Evolutionary conservation across 2,329 filamentous ascomycete genomes (phyloP).

Genomic region (Beauveria rudraprayagi): DNA sequence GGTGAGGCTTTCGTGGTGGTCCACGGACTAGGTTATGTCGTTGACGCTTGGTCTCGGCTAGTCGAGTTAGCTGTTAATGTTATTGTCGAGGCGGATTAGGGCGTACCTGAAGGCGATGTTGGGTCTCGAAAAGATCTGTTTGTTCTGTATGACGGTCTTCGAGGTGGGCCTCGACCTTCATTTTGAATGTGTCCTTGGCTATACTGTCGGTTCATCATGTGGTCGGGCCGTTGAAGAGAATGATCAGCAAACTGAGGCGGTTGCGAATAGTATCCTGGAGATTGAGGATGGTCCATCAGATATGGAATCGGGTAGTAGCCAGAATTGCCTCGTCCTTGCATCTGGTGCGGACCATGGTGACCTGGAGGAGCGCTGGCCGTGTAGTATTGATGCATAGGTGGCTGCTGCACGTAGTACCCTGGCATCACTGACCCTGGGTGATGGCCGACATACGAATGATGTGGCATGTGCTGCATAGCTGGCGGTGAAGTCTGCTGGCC

Average conservation of each 20-base stretch:
- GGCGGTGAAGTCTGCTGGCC: slow-evolving; percentile 22
- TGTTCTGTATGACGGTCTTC: not conserved
- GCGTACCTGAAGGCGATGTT: not conserved
- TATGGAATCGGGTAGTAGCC: slow-evolving; percentile 24
- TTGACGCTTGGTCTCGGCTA: not conserved
- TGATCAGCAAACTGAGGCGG: slow-evolving; percentile 25
- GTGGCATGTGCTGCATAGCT: slow-evolving; percentile 24
- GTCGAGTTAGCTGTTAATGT: not conserved
- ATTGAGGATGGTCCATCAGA: slow-evolving; percentile 28
- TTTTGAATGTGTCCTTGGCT: not conserved
- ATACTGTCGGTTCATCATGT: not conserved
- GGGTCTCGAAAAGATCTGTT: not conserved
- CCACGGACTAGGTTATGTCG: slow-evolving; percentile 27
- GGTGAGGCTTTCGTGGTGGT: slow-evolving; percentile 48
- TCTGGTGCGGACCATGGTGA: slow-evolving; percentile 24
- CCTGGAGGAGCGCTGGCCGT: slow-evolving; percentile 24
- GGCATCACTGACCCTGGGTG: slow-evolving; percentile 24
- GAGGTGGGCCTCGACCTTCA: not conserved
- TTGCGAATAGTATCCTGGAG: slow-evolving; percentile 31
- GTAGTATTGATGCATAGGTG: slow-evolving; percentile 31
- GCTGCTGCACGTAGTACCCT: slow-evolving; percentile 34
- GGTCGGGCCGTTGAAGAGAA: slow-evolving; percentile 13
- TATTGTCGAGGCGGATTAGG: too few species aligned
- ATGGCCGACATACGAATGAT: slow-evolving; percentile 26
- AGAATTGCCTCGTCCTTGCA: slow-evolving; percentile 24